These are phyloP conservation scores for Rubus idaeus DNA, from an alignment of 306 rosid genomes.

Conservation along the genomic window DNA sequence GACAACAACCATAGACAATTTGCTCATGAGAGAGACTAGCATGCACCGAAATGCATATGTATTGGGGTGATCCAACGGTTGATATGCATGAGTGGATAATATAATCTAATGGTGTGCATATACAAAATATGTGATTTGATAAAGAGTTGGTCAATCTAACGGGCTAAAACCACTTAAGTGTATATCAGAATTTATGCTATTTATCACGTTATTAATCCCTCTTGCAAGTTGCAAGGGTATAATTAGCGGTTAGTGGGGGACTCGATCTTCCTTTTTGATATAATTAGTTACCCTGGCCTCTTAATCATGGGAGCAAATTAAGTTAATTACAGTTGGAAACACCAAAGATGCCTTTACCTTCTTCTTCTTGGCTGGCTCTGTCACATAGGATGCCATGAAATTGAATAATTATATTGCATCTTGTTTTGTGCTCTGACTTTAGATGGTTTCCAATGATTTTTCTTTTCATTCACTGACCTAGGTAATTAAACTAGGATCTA, in stretches of 20 bases:
- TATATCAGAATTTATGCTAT: no score
- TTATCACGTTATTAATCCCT: neutral
- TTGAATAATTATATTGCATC: neutral
- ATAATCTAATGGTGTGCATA: no score
- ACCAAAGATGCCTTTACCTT: neutral
- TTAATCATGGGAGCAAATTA: neutral
- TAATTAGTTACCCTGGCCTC: neutral
- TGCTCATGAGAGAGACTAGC: neutral
- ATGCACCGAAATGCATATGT: no score
- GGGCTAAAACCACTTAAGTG: no score
- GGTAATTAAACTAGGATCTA: neutral
- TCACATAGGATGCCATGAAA: constrained; percentile 5
- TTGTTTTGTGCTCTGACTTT: neutral
- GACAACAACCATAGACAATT: neutral
- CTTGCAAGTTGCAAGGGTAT: neutral
- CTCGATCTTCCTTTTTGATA: neutral
- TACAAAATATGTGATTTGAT: no score
- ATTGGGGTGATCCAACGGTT: no score
- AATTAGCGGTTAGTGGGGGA: no score
- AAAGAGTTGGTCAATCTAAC: no score
- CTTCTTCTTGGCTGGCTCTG: neutral
- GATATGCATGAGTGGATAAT: no score
- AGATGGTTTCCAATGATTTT: neutral
- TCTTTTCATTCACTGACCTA: neutral
- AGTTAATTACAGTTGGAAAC: neutral